These are phyloP conservation scores for Fagopyrum tataricum DNA, from an alignment of 148 eudicot genomes.

Conservation along the genomic window DNA sequence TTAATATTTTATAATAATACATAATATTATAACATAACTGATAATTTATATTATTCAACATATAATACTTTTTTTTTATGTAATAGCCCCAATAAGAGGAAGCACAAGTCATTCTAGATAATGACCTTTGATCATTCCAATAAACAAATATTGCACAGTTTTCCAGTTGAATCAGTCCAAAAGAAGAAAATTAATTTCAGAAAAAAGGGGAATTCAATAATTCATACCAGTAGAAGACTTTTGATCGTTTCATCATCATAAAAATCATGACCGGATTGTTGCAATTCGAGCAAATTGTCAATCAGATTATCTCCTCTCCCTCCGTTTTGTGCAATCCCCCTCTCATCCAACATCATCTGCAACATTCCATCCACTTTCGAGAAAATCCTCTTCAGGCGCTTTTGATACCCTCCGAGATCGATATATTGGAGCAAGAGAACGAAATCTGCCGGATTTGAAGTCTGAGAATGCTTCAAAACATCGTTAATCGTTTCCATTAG, in stretches of 20 bases:
- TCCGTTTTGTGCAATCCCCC: not conserved
- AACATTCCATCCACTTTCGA: conserved; percentile 8
- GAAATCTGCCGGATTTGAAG: conserved; percentile 22
- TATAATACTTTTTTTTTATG: no score
- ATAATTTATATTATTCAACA: no score
- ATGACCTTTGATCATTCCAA: no score
- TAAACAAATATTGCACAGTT: no score
- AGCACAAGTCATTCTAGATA: no score
- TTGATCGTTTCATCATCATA: conserved; percentile 18
- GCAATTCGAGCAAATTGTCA: conserved; percentile 19
- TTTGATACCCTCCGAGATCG: conserved; percentile 14
- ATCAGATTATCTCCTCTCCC: conserved; percentile 1
- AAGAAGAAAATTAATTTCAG: not conserved
- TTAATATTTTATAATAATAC: no score
- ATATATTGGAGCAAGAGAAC: conserved; percentile 18
- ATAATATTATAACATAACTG: no score
- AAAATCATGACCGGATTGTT: conserved; percentile 14
- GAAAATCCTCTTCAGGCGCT: conserved; percentile 2
- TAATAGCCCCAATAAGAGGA: no score
- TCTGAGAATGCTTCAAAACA: conserved; percentile 4
- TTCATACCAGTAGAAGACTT: conserved; percentile 16
- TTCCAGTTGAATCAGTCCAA: not conserved
- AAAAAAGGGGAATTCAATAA: not conserved
- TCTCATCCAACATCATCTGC: conserved; percentile 20
- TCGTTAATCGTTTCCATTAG: conserved; percentile 14